Evolutionary conservation across 495 filamentous ascomycete genomes (phyloP), one percentile per base, ranked within the genome.

Genomic region (Talaromyces proteolyticus): DNA sequence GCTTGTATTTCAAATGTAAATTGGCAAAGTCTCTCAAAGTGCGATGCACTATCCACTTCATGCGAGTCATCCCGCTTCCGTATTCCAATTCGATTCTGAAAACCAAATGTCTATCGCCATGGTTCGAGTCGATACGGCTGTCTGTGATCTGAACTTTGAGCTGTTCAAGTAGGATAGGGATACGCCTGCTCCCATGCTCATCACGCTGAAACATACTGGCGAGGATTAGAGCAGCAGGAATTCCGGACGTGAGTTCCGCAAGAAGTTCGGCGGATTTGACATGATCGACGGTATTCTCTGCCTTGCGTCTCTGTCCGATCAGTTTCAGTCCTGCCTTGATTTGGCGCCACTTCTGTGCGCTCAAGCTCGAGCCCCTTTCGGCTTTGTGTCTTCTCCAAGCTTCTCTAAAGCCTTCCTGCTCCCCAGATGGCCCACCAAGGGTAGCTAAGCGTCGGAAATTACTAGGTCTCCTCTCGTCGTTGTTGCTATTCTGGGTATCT

Each of bases 191-290:
- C 37, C 91, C 90, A 54, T 96, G 88, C 64, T 99, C 93, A 54
- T 99, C 93, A 34, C 93, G 77, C 66, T 99, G 93, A 58, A 96
- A 92, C 85, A 95, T 95, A 57, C 89, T 95, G 6, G 93, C 93
- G 38, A 97, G 68, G 52, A 99, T 94, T 47, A 97, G 66, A 19
- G 89, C 93, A 10, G 93, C 93, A 7, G 93, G 93, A 1, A 88
- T 85, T 29, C 87, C 93, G 6, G 93, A 95, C 21, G 91, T 84
- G 19, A 99, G 74, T 64, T 99, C 93, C 4, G 94, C 92, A 74
- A 99, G 87, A 23, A 99, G 74, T 61, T 99, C 94, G 17, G 93
- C 91, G 20, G 91, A 96, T 59, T 99, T 99, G 58, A 86, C 85
- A 64, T 90, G 88, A 65, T 99, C 93, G 42, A 96, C 84, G 44